Evolutionary conservation across 495 filamentous ascomycete species (phyloP), one percentile per base, ranked within the genome.

Genomic region (Pyrenula massariospora): DNA sequence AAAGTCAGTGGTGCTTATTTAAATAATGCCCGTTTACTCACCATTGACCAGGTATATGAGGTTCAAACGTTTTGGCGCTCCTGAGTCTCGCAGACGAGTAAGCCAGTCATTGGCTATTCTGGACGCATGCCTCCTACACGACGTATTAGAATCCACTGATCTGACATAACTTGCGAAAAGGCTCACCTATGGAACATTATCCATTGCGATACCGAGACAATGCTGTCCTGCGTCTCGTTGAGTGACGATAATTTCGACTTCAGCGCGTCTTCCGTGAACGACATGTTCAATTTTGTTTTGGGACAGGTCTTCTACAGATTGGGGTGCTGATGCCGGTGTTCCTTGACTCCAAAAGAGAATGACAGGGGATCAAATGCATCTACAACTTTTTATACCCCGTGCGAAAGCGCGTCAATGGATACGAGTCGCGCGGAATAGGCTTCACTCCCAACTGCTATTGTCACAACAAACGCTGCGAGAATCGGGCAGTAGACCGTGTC

Each of bases 151-250:
- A 52, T 57, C 22, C 52, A 53, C 23, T 42, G 48, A 49, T 56
- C 25, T 53, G 54, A 48, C 54, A 50, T 36, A 53, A 47, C 52
- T 48, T 54, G 52, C 51, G 54, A 52, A 56, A 57, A 60, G 55
- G 48, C 72, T 63, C 86, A 95, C 91, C 90, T 84, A 72, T 99
- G 91, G 68, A 97, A 99, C 86, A 97, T 90, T 56, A 99, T 88
- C 94, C 94, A 99, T 85, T 96, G 91, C 50, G 91, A 86, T 53
- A 94, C 91, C 52, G 88, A 87, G 51, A 94, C 89, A 63, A 97
- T 95, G 72, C 88, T 89, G 62, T 97, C 93, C 66, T 97, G 91
- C 12, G 88, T 90, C 74, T 98, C 93, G 72, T 95, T 95, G 51
- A 99, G 80, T 47, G 89, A 85, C 24, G 91, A 93, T 24, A 99